Base-by-base conservation (phyloP, 2,329 filamentous ascomycete genomes). In the Trichoderma endophyticum region DNA sequence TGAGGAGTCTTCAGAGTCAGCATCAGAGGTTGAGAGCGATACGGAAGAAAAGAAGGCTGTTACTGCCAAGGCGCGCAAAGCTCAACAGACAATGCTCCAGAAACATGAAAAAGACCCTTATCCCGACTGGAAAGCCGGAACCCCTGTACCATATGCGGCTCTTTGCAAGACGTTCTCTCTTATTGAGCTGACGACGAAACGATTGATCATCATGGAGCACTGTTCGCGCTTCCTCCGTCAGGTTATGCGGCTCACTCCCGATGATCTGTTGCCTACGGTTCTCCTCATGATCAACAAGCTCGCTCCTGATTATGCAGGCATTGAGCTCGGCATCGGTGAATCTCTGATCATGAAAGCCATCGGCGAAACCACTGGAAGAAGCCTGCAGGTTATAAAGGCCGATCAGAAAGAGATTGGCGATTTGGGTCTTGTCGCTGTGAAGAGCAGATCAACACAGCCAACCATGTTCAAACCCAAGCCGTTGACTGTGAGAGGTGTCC, bases 331-430 rank as follows among this genome's bases (percentile, higher is more conserved):
- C n/a, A 99, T 99, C 77, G 96, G 96, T 71, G 96, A 99, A 82
- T 98, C 95, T 0, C 83, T 99, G 32, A 98, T 99, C 77, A 98
- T 98, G 95, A 99, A 98, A 81, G 93, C 96, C 6, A 97, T 99
- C 78, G 95, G 95, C 12, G 95, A 98, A 83, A 92, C 91, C 34
- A 99, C 96, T 0, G 96, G 96, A 11, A 91, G 96, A 73, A 97
- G 91, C 77, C 83, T 98, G 61, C 88, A 91, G 48, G 91, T 97
- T 67, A 97, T 99, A 85, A 98, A 98, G 83, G 90, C 92, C 63
- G 95, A 98, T 77, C 96, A 99, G 79, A 94, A 96, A 78, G 94
- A 98, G 77, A 97, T 98, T 81, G 96, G 96, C 69, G 96, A 99
- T 81, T 87, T 99, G 12, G 96, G 96, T 12, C 85, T 98, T 39